Percentiles rank a stretch among this genome's conserved stretches.
Conservation (phyloP, 2,329 filamentous ascomycete genomes). For the Dactylellina leptospora region DNA sequence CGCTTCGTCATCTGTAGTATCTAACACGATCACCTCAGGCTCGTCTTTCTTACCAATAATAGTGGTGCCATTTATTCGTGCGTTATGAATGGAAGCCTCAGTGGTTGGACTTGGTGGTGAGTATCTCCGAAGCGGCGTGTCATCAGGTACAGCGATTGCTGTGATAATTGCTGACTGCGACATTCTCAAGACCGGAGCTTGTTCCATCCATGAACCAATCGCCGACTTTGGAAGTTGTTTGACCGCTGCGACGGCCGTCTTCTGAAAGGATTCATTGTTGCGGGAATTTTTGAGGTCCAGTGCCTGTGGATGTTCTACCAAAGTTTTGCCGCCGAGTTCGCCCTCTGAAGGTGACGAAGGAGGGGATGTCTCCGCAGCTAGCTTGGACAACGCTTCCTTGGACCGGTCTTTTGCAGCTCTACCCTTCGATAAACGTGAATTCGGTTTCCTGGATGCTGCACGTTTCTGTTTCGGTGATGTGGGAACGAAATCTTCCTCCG, state of each 20-base stretch:
- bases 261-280: too few species aligned
- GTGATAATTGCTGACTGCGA: conserved; percentile 30
- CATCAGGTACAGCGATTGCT: conserved; percentile 18
- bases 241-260: neutral
- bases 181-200: conserved; percentile 3
- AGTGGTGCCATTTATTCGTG: too few species aligned
- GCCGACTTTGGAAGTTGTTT: neutral
- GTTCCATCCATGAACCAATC: neutral
- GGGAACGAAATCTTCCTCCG: conserved; percentile 14
- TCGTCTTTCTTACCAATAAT: too few species aligned
- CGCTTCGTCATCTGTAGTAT: neutral
- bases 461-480: neutral
- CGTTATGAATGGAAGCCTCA: neutral
- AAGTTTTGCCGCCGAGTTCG: conserved; percentile 9
- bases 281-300: neutral
- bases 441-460: neutral
- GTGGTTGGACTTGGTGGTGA: conserved; percentile 7
- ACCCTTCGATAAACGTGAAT: too few species aligned
- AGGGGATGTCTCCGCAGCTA: neutral
- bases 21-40: too few species aligned
- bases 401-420: too few species aligned
- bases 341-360: neutral
- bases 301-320: neutral
- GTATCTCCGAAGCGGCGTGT: conserved; percentile 15
- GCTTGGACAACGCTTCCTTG: neutral